Base-by-base conservation (phyloP, 495 filamentous ascomycete genomes). In the Thozetella sp. region DNA sequence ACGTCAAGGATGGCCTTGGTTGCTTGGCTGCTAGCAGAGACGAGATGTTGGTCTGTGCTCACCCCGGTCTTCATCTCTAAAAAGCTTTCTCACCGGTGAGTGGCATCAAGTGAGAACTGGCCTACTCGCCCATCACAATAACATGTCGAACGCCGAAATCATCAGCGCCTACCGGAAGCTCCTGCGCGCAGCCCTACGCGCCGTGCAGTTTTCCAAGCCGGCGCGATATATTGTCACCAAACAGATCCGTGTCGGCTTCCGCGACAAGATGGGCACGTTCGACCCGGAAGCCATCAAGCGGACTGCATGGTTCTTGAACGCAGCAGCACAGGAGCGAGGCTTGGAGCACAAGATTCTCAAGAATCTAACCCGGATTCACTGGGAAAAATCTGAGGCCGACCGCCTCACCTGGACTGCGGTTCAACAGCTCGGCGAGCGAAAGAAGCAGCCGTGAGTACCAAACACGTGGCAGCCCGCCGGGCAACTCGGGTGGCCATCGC, bases 261-360 rank as follows among this genome's bases (percentile, higher is more conserved):
- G 92, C 40, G 81, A 80, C 25, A 73, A 76, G 43, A 60, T 71
- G 3, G 72, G 75, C 52, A 74, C 82, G 12, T 91, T 90, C 62
- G 77, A 92, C 63, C 65, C 73, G 43, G 70, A 78, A 24, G 84
- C 80, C 57, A 85, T 97, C 34, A 70, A 76, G 53, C 90, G 91
- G 54, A 99, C 95, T 0, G 58, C 96, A 19, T 78, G 81, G 57
- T 97, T 99, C 67, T 78, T 98, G 4, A 76, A 85, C 34, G 81
- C 83, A 25, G 95, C 95, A 6, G 79, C 88, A 10, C 71, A 77
- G 48, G 70, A 81, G 59, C 81, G 73, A 23, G 92, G 93, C 0
- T 59, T 94, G 20, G 95, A 98, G 77, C 92, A 97, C 68, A 79
- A 74, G 56, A 87, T 99, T 53, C 55, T 97, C 54, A 91, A 87